Evolutionary conservation across 371 early-diverging fungal species (phyloP).

Genomic region (Chytridiales sp.): DNA sequence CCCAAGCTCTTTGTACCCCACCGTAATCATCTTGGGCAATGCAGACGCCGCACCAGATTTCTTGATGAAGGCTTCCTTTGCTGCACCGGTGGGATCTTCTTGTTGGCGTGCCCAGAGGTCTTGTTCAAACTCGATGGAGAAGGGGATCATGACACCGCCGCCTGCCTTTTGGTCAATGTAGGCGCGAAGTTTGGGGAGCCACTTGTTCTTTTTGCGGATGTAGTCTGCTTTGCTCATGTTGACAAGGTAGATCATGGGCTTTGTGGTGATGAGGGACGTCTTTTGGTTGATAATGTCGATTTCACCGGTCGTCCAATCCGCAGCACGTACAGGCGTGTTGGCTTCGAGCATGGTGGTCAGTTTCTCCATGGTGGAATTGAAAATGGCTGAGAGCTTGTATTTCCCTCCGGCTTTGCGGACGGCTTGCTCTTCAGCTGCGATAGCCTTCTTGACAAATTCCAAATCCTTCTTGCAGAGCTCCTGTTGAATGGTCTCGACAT

Average conservation of each 20-base stretch:
- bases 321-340: constrained; percentile 85
- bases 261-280: constrained; percentile 91
- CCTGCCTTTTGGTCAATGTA: constrained; percentile 74
- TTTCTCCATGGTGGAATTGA: constrained; percentile 45
- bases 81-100: constrained; percentile 23
- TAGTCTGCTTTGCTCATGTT: constrained; percentile 93
- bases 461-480: constrained; percentile 96
- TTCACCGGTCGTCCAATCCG: constrained; percentile 87
- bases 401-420: constrained; percentile 36
- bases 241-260: constrained; percentile 95
- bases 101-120: constrained; percentile 40
- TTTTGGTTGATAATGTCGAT: constrained; percentile 85
- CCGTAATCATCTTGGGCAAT: constrained; percentile 86
- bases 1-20: constrained; percentile 88
- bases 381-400: constrained; percentile 37
- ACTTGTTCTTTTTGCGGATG: constrained; percentile 88
- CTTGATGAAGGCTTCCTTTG: constrained; percentile 63
- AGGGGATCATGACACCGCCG: constrained; percentile 86
- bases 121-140: constrained; percentile 79
- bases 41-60: constrained; percentile 58
- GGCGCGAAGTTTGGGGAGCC: constrained; percentile 78
- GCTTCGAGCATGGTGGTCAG: constrained; percentile 71
- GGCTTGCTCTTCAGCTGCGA: constrained; percentile 39
- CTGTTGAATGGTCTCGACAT: constrained; percentile 91
- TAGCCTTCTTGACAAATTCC: constrained; percentile 74